Conservation (phyloP, 805 yeast genomes). For the Metschnikowia bowlesiae region DNA sequence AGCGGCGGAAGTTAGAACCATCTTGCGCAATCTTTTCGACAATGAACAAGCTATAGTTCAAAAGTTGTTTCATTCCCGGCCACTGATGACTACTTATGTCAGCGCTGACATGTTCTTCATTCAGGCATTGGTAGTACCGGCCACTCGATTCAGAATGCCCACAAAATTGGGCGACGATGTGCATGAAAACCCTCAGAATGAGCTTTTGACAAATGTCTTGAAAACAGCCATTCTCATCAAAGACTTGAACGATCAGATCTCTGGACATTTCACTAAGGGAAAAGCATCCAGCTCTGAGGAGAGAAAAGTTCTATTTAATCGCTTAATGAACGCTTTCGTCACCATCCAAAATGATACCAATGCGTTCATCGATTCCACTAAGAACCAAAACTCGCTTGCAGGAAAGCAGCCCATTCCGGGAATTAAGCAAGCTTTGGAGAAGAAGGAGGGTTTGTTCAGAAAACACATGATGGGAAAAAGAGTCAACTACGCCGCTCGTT, state of each 20-base stretch:
- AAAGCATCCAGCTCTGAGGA: slow-evolving; percentile 63
- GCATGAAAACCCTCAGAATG: slow-evolving; percentile 92
- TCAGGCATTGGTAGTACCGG: slow-evolving; percentile 86
- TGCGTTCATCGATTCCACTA: slow-evolving; percentile 87
- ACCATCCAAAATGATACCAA: slow-evolving; percentile 93
- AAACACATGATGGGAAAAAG: slow-evolving; percentile 99
- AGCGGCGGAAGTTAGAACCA: slow-evolving; percentile 81
- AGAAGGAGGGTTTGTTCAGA: slow-evolving; percentile 97
- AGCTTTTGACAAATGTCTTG: slow-evolving; percentile 72
- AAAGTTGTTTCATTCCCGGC: slow-evolving; percentile 79
- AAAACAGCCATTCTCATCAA: slow-evolving; percentile 78
- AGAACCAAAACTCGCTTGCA: slow-evolving; percentile 69
- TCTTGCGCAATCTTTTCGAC: slow-evolving; percentile 68
- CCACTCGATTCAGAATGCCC: slow-evolving; percentile 96
- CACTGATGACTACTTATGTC: slow-evolving; percentile 45
- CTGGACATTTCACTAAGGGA: slow-evolving; percentile 41
- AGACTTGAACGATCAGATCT: slow-evolving; percentile 82
- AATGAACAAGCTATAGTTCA: slow-evolving; percentile 66
- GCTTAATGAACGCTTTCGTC: slow-evolving; percentile 94
- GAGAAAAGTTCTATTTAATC: slow-evolving; percentile 71
- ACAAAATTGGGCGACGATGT: slow-evolving; percentile 93
- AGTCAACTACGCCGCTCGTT: slow-evolving; percentile 97
- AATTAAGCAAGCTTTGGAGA: slow-evolving; percentile 93
- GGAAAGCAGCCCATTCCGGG: slow-evolving; percentile 85
- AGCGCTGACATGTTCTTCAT: slow-evolving; percentile 84